Evolutionary conservation across 2,329 filamentous ascomycete species (phyloP), one percentile per base, ranked within the genome.

Genomic region (Coniochaeta sp.): DNA sequence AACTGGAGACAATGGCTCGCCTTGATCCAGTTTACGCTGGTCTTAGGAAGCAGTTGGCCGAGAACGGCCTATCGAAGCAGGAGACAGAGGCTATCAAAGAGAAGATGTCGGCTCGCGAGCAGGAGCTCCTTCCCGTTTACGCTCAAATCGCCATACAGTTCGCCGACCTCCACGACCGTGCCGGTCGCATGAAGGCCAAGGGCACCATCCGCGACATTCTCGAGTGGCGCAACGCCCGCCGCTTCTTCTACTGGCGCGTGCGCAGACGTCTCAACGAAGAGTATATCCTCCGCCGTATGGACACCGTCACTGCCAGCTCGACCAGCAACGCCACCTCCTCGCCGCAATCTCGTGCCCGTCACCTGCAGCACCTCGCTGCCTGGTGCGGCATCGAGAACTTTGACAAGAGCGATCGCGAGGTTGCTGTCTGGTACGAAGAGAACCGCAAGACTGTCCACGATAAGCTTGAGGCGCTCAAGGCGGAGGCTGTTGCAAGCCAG

Each of bases 221-320:
- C 44, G 84, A 89, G 70, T 98, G 93, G 95, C 82, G 85, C 73
- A 89, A 96, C 68, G 88, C 93, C 11, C 89, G 95, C 66, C 89
- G 93, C 72, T 98, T 95, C 90, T 98, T 99, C 83, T 99, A 98
- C 89, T 99, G 96, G 95, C 93, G 95, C 77, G 88, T 97, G 64
- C 93, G 96, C 76, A 90, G 95, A 73, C 87, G 95, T 78, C 83
- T 99, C 72, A 98, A 96, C 77, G 95, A 99, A 79, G 95, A 99
- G 79, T 91, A 96, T 76, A 91, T 99, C 68, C 83, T 99, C 74
- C 95, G 93, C 79, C 91, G 91, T 77, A 91, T 99, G 84, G 80
- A 79, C 6, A 66, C 73, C 11, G 72, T 75, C 12, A 58, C 56
- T 4, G 19, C 34, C 34, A 40, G 16, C 38, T 40, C 38, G 16